These are phyloP conservation scores for Serendipita sp. DNA, from an alignment of 1,284 basidiomycete genomes.

Conservation along the genomic window DNA sequence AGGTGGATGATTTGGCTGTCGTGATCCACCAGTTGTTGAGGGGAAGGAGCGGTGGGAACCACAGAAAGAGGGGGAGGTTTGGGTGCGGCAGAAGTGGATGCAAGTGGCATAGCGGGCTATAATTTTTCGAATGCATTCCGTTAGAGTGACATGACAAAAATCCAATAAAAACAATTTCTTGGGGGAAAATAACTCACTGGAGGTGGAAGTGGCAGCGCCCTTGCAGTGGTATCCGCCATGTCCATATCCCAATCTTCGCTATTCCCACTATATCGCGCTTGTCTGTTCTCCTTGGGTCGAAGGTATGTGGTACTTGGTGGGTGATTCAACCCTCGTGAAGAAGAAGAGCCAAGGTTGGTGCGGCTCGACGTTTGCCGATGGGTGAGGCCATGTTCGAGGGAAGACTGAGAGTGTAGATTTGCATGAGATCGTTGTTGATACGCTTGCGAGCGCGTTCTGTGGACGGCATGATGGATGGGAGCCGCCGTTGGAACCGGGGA, in stretches of 20 bases:
- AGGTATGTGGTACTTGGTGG: not conserved
- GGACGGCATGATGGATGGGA: not conserved
- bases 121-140: not conserved
- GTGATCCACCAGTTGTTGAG: not conserved
- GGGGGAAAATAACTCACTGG: not conserved
- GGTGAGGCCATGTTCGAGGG: not conserved
- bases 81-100: too few relatives aligned
- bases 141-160: not conserved
- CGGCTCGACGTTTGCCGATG: not conserved
- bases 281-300: not conserved
- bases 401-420: not conserved
- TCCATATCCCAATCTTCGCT: conserved; percentile 7
- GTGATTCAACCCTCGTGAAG: not conserved
- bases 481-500: not conserved
- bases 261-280: conserved; percentile 2
- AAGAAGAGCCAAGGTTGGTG: not conserved
- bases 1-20: not conserved
- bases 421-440: not conserved
- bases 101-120: not conserved
- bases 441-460: not conserved
- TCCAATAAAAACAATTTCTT: not conserved
- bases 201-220: not conserved
- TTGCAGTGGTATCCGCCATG: not conserved
- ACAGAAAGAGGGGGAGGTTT: not conserved
- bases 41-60: not conserved